A percentile compares a stretch with the other conserved stretches of the same genome.
Evolutionary conservation across 202 grass and related monocot species (phyloP).

Genomic region (Carex sylvatica): DNA sequence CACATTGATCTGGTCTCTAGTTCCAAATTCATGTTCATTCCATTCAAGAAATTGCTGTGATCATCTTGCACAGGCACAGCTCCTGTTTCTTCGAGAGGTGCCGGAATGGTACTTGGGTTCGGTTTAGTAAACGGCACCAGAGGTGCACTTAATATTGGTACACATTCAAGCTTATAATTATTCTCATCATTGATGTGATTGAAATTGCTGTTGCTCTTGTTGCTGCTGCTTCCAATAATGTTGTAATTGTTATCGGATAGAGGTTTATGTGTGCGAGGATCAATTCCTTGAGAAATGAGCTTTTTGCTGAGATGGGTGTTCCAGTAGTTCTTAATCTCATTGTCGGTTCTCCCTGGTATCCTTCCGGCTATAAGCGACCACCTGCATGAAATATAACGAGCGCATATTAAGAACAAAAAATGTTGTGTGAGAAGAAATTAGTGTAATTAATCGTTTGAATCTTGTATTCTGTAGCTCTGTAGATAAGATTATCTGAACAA

Average conservation of each 20-base stretch:
- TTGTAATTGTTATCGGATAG: neutral
- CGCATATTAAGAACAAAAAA: neutral
- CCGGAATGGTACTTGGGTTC: neutral
- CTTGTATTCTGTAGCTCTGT: neutral
- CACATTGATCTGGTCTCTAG: slow-evolving; percentile 18
- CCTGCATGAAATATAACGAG: slow-evolving; percentile 32
- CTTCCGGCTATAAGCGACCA: slow-evolving; percentile 83
- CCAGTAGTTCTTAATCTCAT: slow-evolving; percentile 96
- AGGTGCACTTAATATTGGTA: neutral
- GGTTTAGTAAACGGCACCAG: neutral
- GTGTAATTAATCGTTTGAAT: neutral
- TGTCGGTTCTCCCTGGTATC: slow-evolving; percentile 78
- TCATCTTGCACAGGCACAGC: neutral
- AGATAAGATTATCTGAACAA: neutral
- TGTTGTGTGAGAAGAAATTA: neutral
- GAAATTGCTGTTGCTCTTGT: neutral
- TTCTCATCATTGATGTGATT: neutral
- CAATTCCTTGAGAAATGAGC: slow-evolving; percentile 64
- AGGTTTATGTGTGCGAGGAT: slow-evolving; percentile 67
- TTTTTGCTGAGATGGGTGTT: slow-evolving; percentile 89
- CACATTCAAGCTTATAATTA: neutral
- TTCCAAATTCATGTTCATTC: slow-evolving; percentile 23
- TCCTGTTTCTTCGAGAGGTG: neutral
- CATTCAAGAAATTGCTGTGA: slow-evolving; percentile 14
- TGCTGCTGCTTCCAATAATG: neutral